Percentiles rank a stretch among this genome's conserved stretches.
Evolutionary conservation across 495 filamentous ascomycete species (phyloP).

Genomic region (Xylaria longipes): DNA sequence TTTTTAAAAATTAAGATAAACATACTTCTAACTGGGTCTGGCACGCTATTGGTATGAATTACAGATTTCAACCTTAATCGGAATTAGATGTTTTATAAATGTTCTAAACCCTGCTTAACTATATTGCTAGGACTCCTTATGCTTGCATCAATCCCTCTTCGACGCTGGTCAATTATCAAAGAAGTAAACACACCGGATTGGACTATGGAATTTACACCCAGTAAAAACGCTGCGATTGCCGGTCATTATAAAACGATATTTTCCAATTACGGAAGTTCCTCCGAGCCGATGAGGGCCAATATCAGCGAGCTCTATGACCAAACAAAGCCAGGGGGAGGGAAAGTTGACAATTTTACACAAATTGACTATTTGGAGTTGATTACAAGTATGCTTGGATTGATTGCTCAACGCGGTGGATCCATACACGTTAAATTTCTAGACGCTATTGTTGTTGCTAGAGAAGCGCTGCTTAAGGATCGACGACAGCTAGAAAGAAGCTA

Average conservation of each 20-base stretch:
- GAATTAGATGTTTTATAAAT: neutral
- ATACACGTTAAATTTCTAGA: neutral
- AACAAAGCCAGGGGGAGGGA: neutral
- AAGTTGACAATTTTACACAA: neutral
- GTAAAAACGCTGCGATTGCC: neutral
- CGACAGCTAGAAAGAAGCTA: neutral
- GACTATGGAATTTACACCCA: neutral
- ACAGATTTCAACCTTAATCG: neutral
- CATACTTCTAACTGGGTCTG: neutral
- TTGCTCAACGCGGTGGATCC: neutral
- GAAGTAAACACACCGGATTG: accelerated
- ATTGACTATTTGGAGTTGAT: neutral
- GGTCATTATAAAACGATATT: neutral
- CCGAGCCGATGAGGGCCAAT: no score
- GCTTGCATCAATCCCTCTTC: neutral
- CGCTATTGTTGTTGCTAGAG: neutral
- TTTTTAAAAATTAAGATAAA: neutral
- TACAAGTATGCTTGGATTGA: neutral
- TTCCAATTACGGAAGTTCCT: no score
- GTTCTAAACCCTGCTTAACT: neutral
- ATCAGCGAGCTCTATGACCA: neutral
- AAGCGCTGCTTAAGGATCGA: neutral
- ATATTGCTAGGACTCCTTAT: neutral
- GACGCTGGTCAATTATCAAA: neutral
- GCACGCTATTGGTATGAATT: constrained; percentile 2